Evolutionary conservation across 306 rosid species (phyloP), one percentile per base, ranked within the genome.

Genomic region (Quillaja saponaria): DNA sequence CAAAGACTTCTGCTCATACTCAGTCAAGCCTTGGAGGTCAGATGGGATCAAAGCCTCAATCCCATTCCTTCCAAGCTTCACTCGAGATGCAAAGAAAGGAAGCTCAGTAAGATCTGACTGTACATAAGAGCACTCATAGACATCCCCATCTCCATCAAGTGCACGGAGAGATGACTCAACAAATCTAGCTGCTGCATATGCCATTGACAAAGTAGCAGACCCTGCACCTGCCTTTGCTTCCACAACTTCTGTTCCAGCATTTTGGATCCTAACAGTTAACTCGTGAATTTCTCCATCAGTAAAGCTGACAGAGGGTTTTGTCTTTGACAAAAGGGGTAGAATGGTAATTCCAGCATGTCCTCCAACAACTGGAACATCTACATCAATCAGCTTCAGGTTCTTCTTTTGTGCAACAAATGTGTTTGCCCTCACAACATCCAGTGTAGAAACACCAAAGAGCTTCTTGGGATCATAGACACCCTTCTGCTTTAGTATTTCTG

Each of bases 191-290:
- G 99, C 99, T 3, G 97, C 97, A 75, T 94, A 94, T 48, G 99
- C 99, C 99, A 94, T 94, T 10, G 99, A 94, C 78, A 94, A 66
- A 50, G 99, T 94, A 34, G 99, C 99, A 40, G 99, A 94, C 17
- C 99, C 99, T 10, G 96, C 80, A 47, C 99, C 99, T 4, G 97
- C 99, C 81, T 94, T 94, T 3, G 99, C 99, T 67, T 94, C 99
- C 8, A 94, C 99, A 55, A 94, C 99, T 75, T 94, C 99, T 3
- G 97, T 94, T 71, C 99, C 99, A 8, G 96, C 99, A 52, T 89
- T 94, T 72, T 94, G 99, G 69, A 85, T 89, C 81, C 97, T 81
- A 9, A 80, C 85, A 4, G 97, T 94, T 10, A 94, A 78, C 76
- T 85, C 82, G 16, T 75, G 80, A 75, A 94, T 18, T 66, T 94